phyloP scores from a whole-genome alignment of 2,329 filamentous ascomycete species.

The Boeremia lycopersici region DNA sequence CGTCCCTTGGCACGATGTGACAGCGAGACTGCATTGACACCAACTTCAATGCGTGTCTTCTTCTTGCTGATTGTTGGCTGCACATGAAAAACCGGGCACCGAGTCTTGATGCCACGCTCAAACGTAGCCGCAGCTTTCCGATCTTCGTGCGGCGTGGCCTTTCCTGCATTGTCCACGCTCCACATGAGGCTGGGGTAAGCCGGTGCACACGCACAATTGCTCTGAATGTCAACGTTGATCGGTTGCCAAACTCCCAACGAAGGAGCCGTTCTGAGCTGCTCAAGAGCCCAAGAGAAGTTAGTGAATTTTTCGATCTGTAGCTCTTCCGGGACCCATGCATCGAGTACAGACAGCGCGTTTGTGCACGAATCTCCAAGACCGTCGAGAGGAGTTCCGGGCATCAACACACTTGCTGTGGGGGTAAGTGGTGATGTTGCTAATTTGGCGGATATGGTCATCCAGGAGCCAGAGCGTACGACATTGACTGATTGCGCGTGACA shows the following conservation, averaged over 20 bases:
- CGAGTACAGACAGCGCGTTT: constrained; percentile 24
- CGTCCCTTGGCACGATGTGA: constrained; percentile 51
- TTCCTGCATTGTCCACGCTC: constrained; percentile 27
- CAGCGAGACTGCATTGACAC: constrained; percentile 51
- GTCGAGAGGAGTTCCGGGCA: not conserved
- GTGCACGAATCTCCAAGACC: constrained; percentile 20
- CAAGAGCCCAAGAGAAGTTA: constrained; percentile 31
- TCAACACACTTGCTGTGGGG: constrained; percentile 11
- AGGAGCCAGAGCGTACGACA: constrained; percentile 14
- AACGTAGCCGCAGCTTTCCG: constrained; percentile 56
- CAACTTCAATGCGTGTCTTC: constrained; percentile 48
- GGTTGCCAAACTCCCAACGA: constrained; percentile 30
- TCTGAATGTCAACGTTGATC: not conserved
- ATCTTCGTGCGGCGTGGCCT: constrained; percentile 38
- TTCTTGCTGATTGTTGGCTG: constrained; percentile 23
- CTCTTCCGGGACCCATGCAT: constrained; percentile 19
- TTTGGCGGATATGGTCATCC: constrained; percentile 12
- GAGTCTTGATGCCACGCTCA: constrained; percentile 58
- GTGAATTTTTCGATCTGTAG: constrained; percentile 10
- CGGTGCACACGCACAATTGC: constrained; percentile 36
- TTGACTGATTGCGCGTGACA: constrained; percentile 24
- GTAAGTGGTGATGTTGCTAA: constrained; percentile 6
- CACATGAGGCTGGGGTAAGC: constrained; percentile 31
- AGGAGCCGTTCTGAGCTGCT: constrained; percentile 23
- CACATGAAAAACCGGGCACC: constrained; percentile 43